A percentile compares a stretch with the other conserved stretches of the same genome.
Evolutionary conservation across 208 protist genomes (phyloP).

Genomic region (Leishmania braziliensis): DNA sequence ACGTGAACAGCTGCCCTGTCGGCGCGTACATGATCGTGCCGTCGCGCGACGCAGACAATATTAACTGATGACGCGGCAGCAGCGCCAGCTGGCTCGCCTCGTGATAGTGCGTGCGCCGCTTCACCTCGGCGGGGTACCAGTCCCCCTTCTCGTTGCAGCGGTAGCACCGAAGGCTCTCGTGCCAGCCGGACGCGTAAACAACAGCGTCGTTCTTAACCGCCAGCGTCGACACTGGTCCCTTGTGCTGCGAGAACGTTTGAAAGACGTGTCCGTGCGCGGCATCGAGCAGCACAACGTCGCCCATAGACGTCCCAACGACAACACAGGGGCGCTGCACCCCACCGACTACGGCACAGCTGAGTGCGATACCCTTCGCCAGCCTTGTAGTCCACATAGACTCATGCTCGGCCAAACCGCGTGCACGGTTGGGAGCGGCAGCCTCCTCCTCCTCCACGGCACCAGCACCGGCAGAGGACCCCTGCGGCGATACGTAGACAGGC

Average conservation of each 20-base stretch:
- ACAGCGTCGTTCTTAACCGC: slow-evolving; percentile 37
- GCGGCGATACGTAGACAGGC: slow-evolving; percentile 9
- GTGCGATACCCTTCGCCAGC: slow-evolving; percentile 73
- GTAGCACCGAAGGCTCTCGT: slow-evolving; percentile 80
- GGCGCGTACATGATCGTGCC: slow-evolving; percentile 81
- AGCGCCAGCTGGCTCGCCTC: slow-evolving; percentile 73
- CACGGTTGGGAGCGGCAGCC: slow-evolving; percentile 3
- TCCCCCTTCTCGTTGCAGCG: slow-evolving; percentile 29
- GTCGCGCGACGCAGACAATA: slow-evolving; percentile 83
- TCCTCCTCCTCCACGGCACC: slow-evolving; percentile 1
- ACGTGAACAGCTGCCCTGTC: slow-evolving; percentile 54
- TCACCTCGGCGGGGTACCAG: slow-evolving; percentile 89
- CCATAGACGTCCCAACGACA: slow-evolving; percentile 81
- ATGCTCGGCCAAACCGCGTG: slow-evolving; percentile 49
- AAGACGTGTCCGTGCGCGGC: slow-evolving; percentile 63
- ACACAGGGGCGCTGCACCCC: slow-evolving; percentile 46
- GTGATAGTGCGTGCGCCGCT: slow-evolving; percentile 91
- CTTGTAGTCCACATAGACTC: slow-evolving; percentile 73
- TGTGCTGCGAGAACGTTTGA: slow-evolving; percentile 82
- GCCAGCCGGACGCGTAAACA: slow-evolving; percentile 87
- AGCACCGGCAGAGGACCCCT: neutral
- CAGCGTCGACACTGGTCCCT: slow-evolving; percentile 73
- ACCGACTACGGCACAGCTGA: slow-evolving; percentile 65
- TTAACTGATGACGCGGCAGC: slow-evolving; percentile 48
- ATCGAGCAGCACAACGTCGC: slow-evolving; percentile 84